phyloP scores from a whole-genome alignment of 306 rosid species.

The Cicer pinnatifidum region DNA sequence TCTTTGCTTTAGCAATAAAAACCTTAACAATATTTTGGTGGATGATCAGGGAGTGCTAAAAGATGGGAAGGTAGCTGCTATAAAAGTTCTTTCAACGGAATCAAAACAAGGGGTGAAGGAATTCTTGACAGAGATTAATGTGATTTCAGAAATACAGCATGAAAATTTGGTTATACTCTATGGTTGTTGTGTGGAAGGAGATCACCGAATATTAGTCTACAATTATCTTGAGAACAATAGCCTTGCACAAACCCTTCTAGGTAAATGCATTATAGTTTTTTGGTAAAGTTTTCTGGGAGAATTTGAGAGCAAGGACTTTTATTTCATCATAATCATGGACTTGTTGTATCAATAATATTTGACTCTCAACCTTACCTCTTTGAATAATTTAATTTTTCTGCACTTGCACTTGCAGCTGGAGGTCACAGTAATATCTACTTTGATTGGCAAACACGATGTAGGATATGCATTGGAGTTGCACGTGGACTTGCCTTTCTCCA shows the following conservation, averaged over 20 bases:
- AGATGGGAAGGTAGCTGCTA: slow-evolving; percentile 86
- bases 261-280: slow-evolving; percentile 51
- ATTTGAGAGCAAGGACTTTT: background rate
- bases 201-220: slow-evolving; percentile 85
- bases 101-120: slow-evolving; percentile 88
- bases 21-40: slow-evolving; percentile 35
- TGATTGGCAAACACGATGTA: slow-evolving; percentile 67
- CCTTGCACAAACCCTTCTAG: slow-evolving; percentile 80
- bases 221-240: slow-evolving; percentile 94
- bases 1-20: slow-evolving; percentile 30
- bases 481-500: slow-evolving; percentile 91
- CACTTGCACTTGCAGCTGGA: slow-evolving; percentile 69
- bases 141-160: slow-evolving; percentile 84
- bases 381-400: slow-evolving; percentile 32
- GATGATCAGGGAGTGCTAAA: slow-evolving; percentile 75
- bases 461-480: slow-evolving; percentile 78
- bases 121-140: slow-evolving; percentile 91
- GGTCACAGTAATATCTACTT: slow-evolving; percentile 59
- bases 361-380: background rate
- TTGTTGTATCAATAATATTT: slow-evolving; percentile 8
- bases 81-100: slow-evolving; percentile 92
- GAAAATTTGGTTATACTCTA: slow-evolving; percentile 83
- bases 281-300: slow-evolving; percentile 9
- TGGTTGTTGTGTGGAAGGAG: slow-evolving; percentile 88
- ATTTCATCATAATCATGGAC: background rate